phyloP scores from a whole-genome alignment of 352 stramenopile genomes.

The Phytophthora pseudosyringae region DNA sequence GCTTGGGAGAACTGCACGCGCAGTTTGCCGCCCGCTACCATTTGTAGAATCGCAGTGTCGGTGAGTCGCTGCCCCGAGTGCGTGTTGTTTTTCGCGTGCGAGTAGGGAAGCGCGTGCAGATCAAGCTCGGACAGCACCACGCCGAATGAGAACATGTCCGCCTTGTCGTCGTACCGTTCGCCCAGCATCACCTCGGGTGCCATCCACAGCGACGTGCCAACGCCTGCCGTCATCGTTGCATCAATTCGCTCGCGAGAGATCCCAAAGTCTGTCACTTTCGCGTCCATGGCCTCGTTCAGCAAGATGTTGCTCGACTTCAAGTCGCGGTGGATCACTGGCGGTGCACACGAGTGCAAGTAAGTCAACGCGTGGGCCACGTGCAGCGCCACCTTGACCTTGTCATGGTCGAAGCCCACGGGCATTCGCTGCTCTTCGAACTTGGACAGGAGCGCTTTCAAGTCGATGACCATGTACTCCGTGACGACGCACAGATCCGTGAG shows the following conservation, averaged over 20 bases:
- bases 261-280: conserved; percentile 40
- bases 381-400: conserved; percentile 37
- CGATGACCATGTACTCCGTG: conserved; percentile 52
- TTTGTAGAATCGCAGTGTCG: conserved; percentile 47
- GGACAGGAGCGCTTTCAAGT: conserved; percentile 38
- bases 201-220: conserved; percentile 45
- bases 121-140: conserved; percentile 47
- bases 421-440: conserved; percentile 35
- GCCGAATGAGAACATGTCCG: conserved; percentile 48
- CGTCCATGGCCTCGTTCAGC: conserved; percentile 28
- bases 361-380: conserved; percentile 39
- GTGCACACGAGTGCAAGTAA: conserved; percentile 44
- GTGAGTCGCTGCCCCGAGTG: conserved; percentile 21
- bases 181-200: conserved; percentile 38
- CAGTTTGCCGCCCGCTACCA: conserved; percentile 44
- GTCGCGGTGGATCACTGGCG: conserved; percentile 31
- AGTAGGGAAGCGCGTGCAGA: conserved; percentile 29
- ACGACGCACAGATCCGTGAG: conserved; percentile 45
- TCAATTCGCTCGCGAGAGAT: conserved; percentile 36
- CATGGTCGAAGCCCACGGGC: conserved; percentile 27
- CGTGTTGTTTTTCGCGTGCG: conserved; percentile 28
- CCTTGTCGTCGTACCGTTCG: conserved; percentile 43
- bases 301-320: conserved; percentile 37
- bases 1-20: conserved; percentile 38
- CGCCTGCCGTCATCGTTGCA: conserved; percentile 36